These are phyloP conservation scores for Houttuynia cordata DNA, from an alignment of 164 flowering plant genomes.

Conservation along the genomic window DNA sequence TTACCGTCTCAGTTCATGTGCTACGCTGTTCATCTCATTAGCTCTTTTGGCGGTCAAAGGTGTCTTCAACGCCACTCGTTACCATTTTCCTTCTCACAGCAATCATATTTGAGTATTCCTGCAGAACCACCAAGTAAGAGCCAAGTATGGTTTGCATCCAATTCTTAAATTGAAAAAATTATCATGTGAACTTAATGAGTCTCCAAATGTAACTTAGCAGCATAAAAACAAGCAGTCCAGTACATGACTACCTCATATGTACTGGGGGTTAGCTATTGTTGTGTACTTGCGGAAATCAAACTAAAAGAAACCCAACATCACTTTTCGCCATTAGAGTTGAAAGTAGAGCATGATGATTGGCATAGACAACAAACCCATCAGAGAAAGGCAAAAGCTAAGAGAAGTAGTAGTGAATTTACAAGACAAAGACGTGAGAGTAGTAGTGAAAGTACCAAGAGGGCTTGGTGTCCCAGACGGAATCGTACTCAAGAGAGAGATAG, in stretches of 20 bases:
- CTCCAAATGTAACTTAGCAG: too few relatives aligned
- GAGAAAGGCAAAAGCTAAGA: too few relatives aligned
- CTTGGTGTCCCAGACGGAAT: constrained; percentile 99
- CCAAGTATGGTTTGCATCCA: background rate
- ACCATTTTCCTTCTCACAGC: constrained; percentile 52
- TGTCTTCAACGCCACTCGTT: constrained; percentile 55
- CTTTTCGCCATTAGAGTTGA: background rate
- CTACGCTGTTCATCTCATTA: background rate
- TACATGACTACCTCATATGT: too few relatives aligned
- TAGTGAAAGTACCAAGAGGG: constrained; percentile 46
- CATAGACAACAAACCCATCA: too few relatives aligned
- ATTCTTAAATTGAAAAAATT: too few relatives aligned
- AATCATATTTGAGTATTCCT: constrained; percentile 73
- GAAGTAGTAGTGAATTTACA: too few relatives aligned
- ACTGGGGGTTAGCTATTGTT: too few relatives aligned
- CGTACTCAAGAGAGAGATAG: constrained; percentile 82
- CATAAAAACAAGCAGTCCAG: background rate
- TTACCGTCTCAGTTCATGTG: too few relatives aligned
- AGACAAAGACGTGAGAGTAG: background rate
- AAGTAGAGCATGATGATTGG: background rate
- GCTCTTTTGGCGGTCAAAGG: constrained; percentile 38
- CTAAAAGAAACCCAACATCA: background rate
- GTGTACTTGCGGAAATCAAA: too few relatives aligned
- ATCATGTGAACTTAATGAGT: too few relatives aligned
- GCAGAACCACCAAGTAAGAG: too few relatives aligned